Percentiles rank a stretch among this genome's conserved stretches.
Evolutionary conservation across 805 yeast species (phyloP).

Genomic region (Kuraishia hungarica): DNA sequence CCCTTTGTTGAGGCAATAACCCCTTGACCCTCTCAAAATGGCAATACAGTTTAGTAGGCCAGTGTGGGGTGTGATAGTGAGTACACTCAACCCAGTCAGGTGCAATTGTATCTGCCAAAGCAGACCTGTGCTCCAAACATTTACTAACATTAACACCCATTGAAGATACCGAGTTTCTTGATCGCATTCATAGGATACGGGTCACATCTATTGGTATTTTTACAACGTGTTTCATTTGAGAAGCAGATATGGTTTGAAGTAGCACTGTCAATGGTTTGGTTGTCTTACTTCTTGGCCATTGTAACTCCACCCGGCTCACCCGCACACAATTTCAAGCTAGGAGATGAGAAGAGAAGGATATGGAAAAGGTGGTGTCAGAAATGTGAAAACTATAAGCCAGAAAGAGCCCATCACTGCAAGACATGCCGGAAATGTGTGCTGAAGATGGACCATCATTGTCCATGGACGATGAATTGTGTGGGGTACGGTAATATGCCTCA

Average conservation of each 20-base stretch:
- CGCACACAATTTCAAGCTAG: constrained; percentile 35
- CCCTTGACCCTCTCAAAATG: not conserved
- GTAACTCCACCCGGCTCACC: constrained; percentile 61
- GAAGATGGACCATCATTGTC: constrained; percentile 90
- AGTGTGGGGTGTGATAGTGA: not conserved
- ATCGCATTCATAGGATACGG: constrained; percentile 56
- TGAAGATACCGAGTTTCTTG: constrained; percentile 53
- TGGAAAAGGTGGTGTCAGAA: constrained; percentile 70
- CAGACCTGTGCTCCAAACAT: not conserved
- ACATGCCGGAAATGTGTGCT: constrained; percentile 69
- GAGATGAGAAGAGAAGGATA: constrained; percentile 17
- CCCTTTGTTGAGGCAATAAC: not conserved
- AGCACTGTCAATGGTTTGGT: constrained; percentile 53
- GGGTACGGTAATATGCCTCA: constrained; percentile 75
- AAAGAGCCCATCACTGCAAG: constrained; percentile 80
- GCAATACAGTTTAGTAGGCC: not conserved
- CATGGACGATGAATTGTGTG: constrained; percentile 90
- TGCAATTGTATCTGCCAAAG: not conserved
- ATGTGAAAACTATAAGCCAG: constrained; percentile 70
- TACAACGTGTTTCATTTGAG: constrained; percentile 26
- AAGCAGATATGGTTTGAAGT: constrained; percentile 40
- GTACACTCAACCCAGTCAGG: not conserved
- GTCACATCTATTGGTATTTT: constrained; percentile 48
- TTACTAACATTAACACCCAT: not conserved
- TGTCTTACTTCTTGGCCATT: constrained; percentile 68